Percentiles rank a stretch among this genome's conserved stretches.
These are phyloP conservation scores for Geotrichum europaeum DNA, from an alignment of 1,139 yeast genomes.

Conservation along the genomic window DNA sequence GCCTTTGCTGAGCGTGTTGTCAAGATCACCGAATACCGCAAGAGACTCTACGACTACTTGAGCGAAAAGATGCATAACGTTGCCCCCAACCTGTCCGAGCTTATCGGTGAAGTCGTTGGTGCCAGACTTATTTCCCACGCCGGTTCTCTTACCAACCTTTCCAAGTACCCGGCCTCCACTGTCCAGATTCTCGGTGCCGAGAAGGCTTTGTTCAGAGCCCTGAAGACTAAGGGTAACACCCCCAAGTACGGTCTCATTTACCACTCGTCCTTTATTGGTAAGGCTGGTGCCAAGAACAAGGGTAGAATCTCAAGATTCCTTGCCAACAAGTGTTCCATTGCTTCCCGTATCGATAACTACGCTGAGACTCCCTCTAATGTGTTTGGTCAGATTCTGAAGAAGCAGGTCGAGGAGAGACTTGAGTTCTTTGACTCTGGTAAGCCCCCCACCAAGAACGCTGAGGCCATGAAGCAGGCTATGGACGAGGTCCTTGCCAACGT, in stretches of 20 bases:
- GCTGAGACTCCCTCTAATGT: conserved; percentile 51
- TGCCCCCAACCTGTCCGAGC: conserved; percentile 93
- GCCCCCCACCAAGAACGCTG: conserved; percentile 92
- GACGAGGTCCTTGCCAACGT: conserved; percentile 52
- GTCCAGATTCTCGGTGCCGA: conserved; percentile 99
- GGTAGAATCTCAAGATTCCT: conserved; percentile 98
- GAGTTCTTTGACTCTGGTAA: conserved; percentile 94
- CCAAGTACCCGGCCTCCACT: conserved; percentile 98
- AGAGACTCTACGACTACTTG: conserved; percentile 81
- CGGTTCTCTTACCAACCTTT: conserved; percentile 87
- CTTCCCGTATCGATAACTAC: conserved; percentile 96
- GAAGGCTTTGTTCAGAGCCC: conserved; percentile 96
- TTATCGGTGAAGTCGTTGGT: conserved; percentile 97
- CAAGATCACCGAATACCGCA: conserved; percentile 91
- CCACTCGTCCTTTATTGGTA: conserved; percentile 94
- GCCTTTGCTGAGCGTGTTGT: conserved; percentile 93
- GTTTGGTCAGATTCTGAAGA: conserved; percentile 85
- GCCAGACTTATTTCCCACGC: conserved; percentile 97
- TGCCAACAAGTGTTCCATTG: conserved; percentile 98
- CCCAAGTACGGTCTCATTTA: conserved; percentile 97
- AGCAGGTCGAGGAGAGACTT: conserved; percentile 97
- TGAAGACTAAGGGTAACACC: conserved; percentile 96
- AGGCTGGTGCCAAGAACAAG: conserved; percentile 94
- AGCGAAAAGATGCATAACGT: conserved; percentile 95
- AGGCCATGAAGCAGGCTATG: conserved; percentile 89